These are phyloP conservation scores for Botrytis tulipae DNA, from an alignment of 2,329 filamentous ascomycete species.

Conservation along the genomic window DNA sequence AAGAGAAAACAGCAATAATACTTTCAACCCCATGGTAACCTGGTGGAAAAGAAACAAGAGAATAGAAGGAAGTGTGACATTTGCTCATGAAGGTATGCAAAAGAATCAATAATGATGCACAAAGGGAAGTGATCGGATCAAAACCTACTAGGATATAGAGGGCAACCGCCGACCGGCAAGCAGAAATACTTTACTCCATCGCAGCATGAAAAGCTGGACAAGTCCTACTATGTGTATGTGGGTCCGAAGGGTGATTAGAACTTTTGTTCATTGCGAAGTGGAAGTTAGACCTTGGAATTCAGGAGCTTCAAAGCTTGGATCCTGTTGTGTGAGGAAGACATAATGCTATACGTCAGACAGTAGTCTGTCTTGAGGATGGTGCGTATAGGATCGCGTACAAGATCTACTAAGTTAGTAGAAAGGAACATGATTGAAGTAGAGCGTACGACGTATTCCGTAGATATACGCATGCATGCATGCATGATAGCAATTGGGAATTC, in stretches of 20 bases:
- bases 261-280: not conserved
- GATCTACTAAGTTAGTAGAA: not conserved
- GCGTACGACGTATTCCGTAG: not conserved
- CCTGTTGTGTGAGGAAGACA: not conserved
- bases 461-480: not conserved
- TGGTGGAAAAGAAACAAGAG: not conserved
- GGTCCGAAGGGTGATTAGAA: not conserved
- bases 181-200: not conserved
- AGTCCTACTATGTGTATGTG: not conserved
- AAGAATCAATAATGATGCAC: not conserved
- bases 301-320: not conserved
- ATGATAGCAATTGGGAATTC: not conserved
- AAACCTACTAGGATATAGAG: slow-evolving; percentile 6
- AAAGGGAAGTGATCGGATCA: not conserved
- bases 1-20: not conserved
- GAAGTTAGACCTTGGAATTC: not conserved
- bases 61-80: not conserved
- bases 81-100: not conserved
- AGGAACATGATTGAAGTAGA: not conserved
- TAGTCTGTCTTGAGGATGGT: not conserved
- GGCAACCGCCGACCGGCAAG: not conserved
- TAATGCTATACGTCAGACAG: not conserved
- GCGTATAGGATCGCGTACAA: not conserved
- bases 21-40: slow-evolving; percentile 2
- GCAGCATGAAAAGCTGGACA: not conserved